These are phyloP conservation scores for Tricholoma saponaceum DNA, from an alignment of 768 basidiomycete genomes.

Conservation along the genomic window DNA sequence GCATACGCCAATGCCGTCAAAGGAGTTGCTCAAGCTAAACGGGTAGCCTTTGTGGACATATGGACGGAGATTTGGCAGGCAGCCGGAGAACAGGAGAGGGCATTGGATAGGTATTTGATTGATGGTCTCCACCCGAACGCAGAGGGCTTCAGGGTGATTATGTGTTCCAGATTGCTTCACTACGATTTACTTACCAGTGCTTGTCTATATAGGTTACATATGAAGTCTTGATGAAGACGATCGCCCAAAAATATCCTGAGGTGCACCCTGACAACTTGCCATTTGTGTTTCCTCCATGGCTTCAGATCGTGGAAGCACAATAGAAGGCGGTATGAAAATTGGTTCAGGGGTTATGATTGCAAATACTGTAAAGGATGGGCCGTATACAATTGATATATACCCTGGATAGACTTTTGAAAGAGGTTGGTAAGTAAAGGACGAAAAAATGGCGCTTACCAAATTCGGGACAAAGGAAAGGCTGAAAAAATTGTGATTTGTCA, in stretches of 20 bases:
- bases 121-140: conserved; percentile 83
- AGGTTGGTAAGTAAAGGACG: not conserved
- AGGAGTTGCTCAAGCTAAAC: conserved; percentile 50
- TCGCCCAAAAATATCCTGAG: conserved; percentile 59
- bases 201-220: conserved; percentile 53
- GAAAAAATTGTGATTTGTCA: not conserved
- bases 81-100: conserved; percentile 56
- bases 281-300: conserved; percentile 38
- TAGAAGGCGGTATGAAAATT: not conserved
- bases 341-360: no score
- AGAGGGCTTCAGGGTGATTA: conserved; percentile 68
- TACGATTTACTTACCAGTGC: not conserved
- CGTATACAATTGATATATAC: no score
- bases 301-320: not conserved
- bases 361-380: no score
- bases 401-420: no score
- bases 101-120: conserved; percentile 46
- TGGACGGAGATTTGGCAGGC: conserved; percentile 75
- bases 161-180: not conserved
- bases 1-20: conserved; percentile 69
- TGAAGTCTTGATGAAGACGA: conserved; percentile 53
- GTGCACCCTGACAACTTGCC: conserved; percentile 61
- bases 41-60: conserved; percentile 65
- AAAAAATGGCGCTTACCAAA: not conserved
- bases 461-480: conserved; percentile 6